These are phyloP conservation scores for Ensete ventricosum DNA, from an alignment of 176 grass and related monocot genomes.

Conservation along the genomic window DNA sequence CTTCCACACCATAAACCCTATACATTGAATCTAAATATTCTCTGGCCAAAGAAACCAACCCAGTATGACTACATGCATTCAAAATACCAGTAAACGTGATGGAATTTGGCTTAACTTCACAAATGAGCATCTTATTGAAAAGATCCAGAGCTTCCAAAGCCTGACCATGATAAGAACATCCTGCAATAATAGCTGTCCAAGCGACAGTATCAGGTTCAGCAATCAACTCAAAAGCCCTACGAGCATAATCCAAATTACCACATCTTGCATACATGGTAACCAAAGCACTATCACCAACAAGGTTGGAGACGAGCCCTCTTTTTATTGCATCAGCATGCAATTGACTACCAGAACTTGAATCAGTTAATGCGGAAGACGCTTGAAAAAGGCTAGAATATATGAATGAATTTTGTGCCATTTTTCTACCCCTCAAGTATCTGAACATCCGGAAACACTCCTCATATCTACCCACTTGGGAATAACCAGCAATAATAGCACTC, in stretches of 20 bases:
- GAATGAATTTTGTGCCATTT: constrained; percentile 7
- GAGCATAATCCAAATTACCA: constrained; percentile 24
- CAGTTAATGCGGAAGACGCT: constrained; percentile 7
- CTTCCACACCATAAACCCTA: not conserved
- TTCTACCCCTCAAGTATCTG: constrained; percentile 6
- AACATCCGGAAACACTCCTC: constrained; percentile 21
- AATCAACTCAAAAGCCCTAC: constrained; percentile 11
- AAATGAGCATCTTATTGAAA: constrained; percentile 13
- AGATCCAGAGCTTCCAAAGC: constrained; percentile 14
- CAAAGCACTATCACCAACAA: constrained; percentile 20
- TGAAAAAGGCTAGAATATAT: constrained; percentile 24
- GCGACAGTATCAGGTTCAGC: constrained; percentile 20
- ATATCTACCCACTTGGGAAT: constrained; percentile 13
- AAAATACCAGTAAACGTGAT: constrained; percentile 21
- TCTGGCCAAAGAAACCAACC: constrained; percentile 10
- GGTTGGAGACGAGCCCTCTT: constrained; percentile 10
- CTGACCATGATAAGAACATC: constrained; percentile 16
- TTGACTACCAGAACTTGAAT: constrained; percentile 20
- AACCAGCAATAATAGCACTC: constrained; percentile 25
- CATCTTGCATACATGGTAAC: constrained; percentile 18
- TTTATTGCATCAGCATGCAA: constrained; percentile 30
- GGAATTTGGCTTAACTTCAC: constrained; percentile 11
- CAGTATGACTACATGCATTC: constrained; percentile 20
- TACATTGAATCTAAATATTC: constrained; percentile 17
- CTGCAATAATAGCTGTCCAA: constrained; percentile 19